Evolutionary conservation across 2,329 filamentous ascomycete genomes (phyloP).

Genomic region (Tolypocladium tundrense): DNA sequence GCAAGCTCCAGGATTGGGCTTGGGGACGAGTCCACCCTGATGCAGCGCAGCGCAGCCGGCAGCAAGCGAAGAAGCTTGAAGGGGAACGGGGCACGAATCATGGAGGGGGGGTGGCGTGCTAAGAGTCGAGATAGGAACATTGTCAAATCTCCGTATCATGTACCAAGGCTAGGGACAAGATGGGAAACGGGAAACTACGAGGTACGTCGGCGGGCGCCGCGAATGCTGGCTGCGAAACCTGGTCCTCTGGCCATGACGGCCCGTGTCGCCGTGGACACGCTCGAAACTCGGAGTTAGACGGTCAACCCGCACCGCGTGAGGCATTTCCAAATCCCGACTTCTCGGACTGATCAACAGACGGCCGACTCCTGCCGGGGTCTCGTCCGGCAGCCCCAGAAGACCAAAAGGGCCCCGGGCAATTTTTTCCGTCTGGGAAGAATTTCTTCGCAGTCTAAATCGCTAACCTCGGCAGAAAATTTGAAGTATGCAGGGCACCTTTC

Average conservation of each 20-base stretch:
- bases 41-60: background rate
- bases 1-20: background rate
- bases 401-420: too few relatives aligned
- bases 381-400: background rate
- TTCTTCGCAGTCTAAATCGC: too few relatives aligned
- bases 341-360: background rate
- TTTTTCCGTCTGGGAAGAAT: too few relatives aligned
- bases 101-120: background rate
- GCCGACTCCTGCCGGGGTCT: background rate
- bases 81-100: background rate
- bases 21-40: background rate
- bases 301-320: background rate
- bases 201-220: background rate
- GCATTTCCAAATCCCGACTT: background rate
- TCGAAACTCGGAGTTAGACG: background rate
- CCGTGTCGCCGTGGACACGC: background rate
- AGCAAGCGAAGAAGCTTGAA: background rate
- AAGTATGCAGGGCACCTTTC: too few relatives aligned
- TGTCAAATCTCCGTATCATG: background rate
- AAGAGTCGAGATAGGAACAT: background rate
- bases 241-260: background rate
- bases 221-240: background rate
- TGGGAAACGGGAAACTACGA: background rate
- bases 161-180: background rate
- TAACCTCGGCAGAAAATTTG: too few relatives aligned